Percentiles rank a stretch among this genome's conserved stretches.
phyloP scores from a whole-genome alignment of 495 filamentous ascomycete species.

The Oleoguttula mirabilis region DNA sequence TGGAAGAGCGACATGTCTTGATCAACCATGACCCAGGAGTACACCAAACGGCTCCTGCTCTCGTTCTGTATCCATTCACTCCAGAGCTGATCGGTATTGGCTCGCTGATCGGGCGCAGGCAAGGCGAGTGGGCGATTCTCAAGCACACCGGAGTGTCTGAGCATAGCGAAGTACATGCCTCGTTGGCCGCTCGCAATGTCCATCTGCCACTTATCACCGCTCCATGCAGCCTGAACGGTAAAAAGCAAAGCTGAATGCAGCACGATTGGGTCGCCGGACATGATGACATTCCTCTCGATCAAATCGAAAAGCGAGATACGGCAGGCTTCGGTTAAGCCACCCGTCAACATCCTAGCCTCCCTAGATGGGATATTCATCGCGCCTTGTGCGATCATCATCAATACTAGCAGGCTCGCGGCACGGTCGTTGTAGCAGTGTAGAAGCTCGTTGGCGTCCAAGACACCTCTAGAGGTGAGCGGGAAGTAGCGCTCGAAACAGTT shows the following conservation, averaged over 20 bases:
- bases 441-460: constrained; percentile 49
- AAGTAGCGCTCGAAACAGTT: constrained; percentile 48
- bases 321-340: constrained; percentile 52
- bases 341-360: constrained; percentile 46
- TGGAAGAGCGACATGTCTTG: constrained; percentile 54
- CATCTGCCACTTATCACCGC: constrained; percentile 61
- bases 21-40: constrained; percentile 56
- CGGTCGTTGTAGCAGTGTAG: constrained; percentile 41
- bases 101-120: constrained; percentile 22
- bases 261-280: constrained; percentile 45
- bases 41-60: constrained; percentile 46
- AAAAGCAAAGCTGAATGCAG: constrained; percentile 50
- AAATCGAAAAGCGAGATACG: constrained; percentile 54
- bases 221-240: constrained; percentile 49
- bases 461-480: constrained; percentile 38
- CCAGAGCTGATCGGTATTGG: constrained; percentile 40
- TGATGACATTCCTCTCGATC: constrained; percentile 52
- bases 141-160: constrained; percentile 45
- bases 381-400: constrained; percentile 56
- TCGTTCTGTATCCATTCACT: constrained; percentile 46
- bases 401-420: constrained; percentile 44
- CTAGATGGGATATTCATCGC: constrained; percentile 44
- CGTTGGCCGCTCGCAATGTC: constrained; percentile 58
- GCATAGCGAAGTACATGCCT: constrained; percentile 52
- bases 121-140: constrained; percentile 33